A percentile compares a stretch with the other conserved stretches of the same genome.
Conservation (phyloP, 1,139 yeast genomes). For the Meyerozyma guilliermondii region DNA sequence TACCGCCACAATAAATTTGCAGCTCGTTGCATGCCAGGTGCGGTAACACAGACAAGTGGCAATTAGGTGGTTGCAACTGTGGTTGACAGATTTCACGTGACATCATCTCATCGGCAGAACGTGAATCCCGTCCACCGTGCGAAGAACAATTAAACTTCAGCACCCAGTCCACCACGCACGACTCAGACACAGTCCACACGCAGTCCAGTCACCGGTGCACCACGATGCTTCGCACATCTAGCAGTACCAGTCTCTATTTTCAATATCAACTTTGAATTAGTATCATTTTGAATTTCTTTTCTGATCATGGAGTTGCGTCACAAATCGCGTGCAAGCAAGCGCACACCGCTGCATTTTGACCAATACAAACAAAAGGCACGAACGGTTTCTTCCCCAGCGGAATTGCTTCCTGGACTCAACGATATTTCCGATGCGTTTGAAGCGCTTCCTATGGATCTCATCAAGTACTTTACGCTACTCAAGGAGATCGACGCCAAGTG, state of each 20-base stretch:
- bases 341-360: constrained; percentile 19
- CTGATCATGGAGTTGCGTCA: not conserved
- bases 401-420: constrained; percentile 78
- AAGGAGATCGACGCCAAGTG: constrained; percentile 96
- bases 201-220: too few species aligned
- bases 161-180: too few species aligned
- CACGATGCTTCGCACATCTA: too few species aligned
- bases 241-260: too few species aligned
- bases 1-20: not conserved
- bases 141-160: too few species aligned
- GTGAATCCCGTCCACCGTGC: too few species aligned
- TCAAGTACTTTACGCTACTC: constrained; percentile 79
- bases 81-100: constrained; percentile 1
- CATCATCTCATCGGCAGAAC: not conserved
- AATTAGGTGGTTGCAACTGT: constrained; percentile 1
- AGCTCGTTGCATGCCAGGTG: not conserved
- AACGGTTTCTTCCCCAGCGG: constrained; percentile 32
- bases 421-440: constrained; percentile 90
- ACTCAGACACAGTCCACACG: too few species aligned
- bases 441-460: constrained; percentile 80
- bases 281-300: too few species aligned
- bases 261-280: too few species aligned
- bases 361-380: constrained; percentile 32
- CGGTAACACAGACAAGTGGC: not conserved
- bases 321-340: not conserved